Conservation (phyloP, 108 stramenopile genomes). For the Pseudonitzschia multistriata region DNA sequence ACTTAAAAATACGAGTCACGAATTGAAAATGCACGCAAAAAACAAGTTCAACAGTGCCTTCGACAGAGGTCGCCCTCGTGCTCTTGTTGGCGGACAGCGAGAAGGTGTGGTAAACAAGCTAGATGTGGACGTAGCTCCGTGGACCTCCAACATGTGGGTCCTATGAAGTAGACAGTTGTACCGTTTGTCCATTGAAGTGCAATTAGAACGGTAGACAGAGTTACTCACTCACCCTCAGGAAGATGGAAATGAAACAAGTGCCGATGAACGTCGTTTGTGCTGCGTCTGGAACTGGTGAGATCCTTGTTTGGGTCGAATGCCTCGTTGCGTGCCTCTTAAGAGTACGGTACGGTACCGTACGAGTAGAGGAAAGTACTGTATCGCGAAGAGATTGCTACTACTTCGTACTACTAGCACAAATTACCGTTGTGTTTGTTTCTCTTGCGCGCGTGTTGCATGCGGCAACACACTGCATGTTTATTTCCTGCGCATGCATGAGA, state of each 20-base stretch:
- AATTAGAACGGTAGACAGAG: too few species aligned
- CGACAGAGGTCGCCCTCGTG: neutral
- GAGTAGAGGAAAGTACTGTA: neutral
- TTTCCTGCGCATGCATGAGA: neutral
- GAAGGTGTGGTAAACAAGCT: neutral
- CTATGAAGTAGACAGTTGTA: too few species aligned
- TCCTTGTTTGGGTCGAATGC: neutral
- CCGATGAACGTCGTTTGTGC: neutral
- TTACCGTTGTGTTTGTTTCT: neutral
- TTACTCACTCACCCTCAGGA: neutral
- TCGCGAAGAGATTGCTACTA: too few species aligned
- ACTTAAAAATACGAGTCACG: slow-evolving; percentile 5
- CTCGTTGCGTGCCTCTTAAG: neutral
- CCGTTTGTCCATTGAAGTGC: too few species aligned
- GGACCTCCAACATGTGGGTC: neutral
- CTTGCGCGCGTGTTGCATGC: neutral
- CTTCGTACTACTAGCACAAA: neutral
- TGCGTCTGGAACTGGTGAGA: neutral
- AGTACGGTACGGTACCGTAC: neutral
- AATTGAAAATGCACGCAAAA: slow-evolving; percentile 9
- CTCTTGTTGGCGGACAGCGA: neutral
- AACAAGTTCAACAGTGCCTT: neutral
- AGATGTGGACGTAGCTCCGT: neutral
- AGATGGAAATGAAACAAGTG: neutral
- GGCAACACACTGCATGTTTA: neutral